Percentiles rank a stretch among this genome's conserved stretches.
Evolutionary conservation across 805 yeast genomes (phyloP).

Genomic region (Spathaspora gorwiae): DNA sequence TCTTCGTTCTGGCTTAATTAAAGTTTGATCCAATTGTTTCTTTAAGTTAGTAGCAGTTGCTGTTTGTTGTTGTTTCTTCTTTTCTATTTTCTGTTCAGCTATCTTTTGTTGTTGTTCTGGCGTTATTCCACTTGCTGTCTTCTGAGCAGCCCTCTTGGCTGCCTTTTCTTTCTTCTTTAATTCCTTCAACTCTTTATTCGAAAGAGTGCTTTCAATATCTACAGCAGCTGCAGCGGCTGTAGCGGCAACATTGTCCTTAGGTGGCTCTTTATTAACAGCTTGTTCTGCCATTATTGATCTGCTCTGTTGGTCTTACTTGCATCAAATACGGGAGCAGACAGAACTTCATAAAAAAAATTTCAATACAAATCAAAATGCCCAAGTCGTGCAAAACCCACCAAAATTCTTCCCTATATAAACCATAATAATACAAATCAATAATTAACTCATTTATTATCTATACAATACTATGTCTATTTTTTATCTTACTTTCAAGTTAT

Average conservation of each 20-base stretch:
- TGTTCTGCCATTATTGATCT: not conserved
- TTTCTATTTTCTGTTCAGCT: slow-evolving; percentile 41
- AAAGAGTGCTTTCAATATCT: slow-evolving; percentile 20
- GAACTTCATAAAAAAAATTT: too few relatives aligned
- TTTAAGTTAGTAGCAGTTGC: slow-evolving; percentile 41
- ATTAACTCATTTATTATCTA: not conserved
- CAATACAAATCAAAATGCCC: too few relatives aligned
- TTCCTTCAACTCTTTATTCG: slow-evolving; percentile 83
- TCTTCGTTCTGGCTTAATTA: slow-evolving; percentile 34
- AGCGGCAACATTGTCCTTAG: not conserved
- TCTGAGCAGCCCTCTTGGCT: slow-evolving; percentile 86
- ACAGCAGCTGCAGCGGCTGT: not conserved
- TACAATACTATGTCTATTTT: too few relatives aligned
- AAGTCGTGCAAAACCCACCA: too few relatives aligned
- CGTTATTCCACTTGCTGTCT: slow-evolving; percentile 59
- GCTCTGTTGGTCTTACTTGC: not conserved
- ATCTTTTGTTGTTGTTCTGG: slow-evolving; percentile 40
- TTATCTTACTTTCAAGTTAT: too few relatives aligned
- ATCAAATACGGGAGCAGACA: too few relatives aligned
- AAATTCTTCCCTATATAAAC: too few relatives aligned
- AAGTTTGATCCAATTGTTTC: slow-evolving; percentile 50
- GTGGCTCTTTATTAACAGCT: slow-evolving; percentile 1
- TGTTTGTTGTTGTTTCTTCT: slow-evolving; percentile 27
- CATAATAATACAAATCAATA: too few relatives aligned
- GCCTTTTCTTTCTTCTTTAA: slow-evolving; percentile 86